Evolutionary conservation across 257 asterid genomes (phyloP), one percentile per base, ranked within the genome.

Genomic region (Solanum lycopersicoides): DNA sequence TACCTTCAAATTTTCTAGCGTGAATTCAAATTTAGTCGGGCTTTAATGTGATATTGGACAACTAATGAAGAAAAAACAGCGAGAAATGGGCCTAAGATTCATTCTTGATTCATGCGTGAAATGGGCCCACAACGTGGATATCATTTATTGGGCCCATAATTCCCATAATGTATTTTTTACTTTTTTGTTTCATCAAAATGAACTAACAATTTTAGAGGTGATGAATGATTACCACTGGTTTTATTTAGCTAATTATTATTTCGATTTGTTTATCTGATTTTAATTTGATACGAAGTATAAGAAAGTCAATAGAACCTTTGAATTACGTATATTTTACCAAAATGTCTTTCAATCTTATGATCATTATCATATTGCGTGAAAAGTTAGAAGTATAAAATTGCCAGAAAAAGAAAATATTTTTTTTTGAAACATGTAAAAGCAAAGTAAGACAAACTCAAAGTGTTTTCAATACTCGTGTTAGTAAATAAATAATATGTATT

Each of bases 1-100:
- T 20, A 56, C 23, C 25, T 12, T 0, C 0, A 0, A 0, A 56
- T 16, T 56, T 56, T 56, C 2, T 7, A 20, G 4, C 25, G 0
- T 12, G 0, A 56, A 18, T 56, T 56, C 0, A 0, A 20, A 56
- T 56, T 20, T 20, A 56, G 1, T 18, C 2, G 2, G 0, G 0
- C 2, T 20, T 56, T 4, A 7, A 18, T 7, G 21, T 6, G 9
- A 18, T 56, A 18, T 56, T 16, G 65, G 1, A 18, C n/a, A 20
- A 9, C 5, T 11, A 4, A 56, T 56, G 0, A 18, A 18, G 6
- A 56, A 53, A 56, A 16, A 34, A 14, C 83, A 79, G 11, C 21
- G 32, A 23, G 76, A 8, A 72, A 79, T 80, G 84, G 87, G 59
- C 71, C 86, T 59, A 21, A 53, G 23, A 21, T 86, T 35, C 84